Evolutionary conservation across 768 basidiomycete genomes (phyloP), one percentile per base, ranked within the genome.

Genomic region (Auriscalpium vulgare): DNA sequence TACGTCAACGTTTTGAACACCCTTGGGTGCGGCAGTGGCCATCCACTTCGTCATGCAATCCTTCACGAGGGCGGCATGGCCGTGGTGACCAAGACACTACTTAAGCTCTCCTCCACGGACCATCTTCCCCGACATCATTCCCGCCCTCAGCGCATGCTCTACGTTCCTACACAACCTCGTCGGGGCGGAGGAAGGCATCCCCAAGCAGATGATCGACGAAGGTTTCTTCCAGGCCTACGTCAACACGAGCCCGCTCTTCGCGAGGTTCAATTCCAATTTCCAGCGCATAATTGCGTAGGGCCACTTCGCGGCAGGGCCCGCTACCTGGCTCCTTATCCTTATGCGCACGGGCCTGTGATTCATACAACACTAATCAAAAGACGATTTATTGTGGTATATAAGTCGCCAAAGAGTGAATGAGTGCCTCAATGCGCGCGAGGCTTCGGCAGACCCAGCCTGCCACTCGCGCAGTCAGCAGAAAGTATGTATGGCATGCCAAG

Each of bases 101-200:
- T 68, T 21, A 64, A 56, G n/a, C 56, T 71, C 9, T 62, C 61
- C 10, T 37, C 61, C 13, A 57, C 70, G 17, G 59, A 60, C 1
- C 57, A 59, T 0, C 10, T 59, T 61, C 17, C 58, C 37, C 16
- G 61, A 37, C 17, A 61, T 69, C 9, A 53, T 70, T 5, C 63
- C 66, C 19, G 63, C 66, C 13, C 61, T 70, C 55, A 58, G 70
- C 10, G 59, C 68, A 10, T 60, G 61, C 0, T 66, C 73, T 40
- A 68, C 66, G 3, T 72, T 68, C 55, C 61, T 73, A 7, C 50
- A 57, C 11, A 74, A 74, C 62, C 71, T 67, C 50, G 61, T 73
- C 29, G 67, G 71, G 53, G 69, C 71, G 0, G 71, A 69, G 8
- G 71, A 72, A 48, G 72, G 73, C n/a, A 71, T 72, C 57, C 71